Percentiles rank a stretch among this genome's conserved stretches.
phyloP scores from a whole-genome alignment of 1,284 basidiomycete species.

The Fomitopsis schrenkii region DNA sequence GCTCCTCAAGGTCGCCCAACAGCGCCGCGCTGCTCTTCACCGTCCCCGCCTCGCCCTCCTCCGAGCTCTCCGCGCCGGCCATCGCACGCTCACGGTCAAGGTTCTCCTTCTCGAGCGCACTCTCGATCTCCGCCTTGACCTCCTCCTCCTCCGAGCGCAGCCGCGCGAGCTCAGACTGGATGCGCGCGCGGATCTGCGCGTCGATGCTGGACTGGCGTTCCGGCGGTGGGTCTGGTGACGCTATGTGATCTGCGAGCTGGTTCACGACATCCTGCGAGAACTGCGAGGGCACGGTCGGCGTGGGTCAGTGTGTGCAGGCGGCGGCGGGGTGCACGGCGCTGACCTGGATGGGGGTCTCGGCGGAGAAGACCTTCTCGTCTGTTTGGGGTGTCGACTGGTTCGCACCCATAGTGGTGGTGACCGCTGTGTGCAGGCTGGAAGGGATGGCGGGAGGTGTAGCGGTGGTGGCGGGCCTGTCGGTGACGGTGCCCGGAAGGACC shows the following conservation, averaged over 20 bases:
- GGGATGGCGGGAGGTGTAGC: background rate
- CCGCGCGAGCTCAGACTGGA: constrained; percentile 58
- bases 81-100: constrained; percentile 61
- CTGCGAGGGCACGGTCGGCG: constrained; percentile 31
- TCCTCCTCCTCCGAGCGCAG: constrained; percentile 63
- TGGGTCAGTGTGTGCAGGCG: background rate
- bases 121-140: constrained; percentile 64
- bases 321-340: constrained; percentile 9
- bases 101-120: constrained; percentile 76
- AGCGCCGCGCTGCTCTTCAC: constrained; percentile 59
- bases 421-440: background rate
- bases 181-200: constrained; percentile 60
- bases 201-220: constrained; percentile 72
- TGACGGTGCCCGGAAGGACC: background rate
- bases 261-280: constrained; percentile 75
- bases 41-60: constrained; percentile 33
- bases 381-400: constrained; percentile 55
- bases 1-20: constrained; percentile 69
- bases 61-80: constrained; percentile 37
- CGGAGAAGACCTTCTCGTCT: constrained; percentile 57
- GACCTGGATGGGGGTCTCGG: constrained; percentile 64
- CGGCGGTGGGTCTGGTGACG: constrained; percentile 51
- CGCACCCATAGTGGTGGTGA: constrained; percentile 48
- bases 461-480: background rate
- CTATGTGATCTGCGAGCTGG: constrained; percentile 62